Evolutionary conservation across 1,284 basidiomycete genomes (phyloP), one percentile per base, ranked within the genome.

Genomic region (Ustilago crameri): DNA sequence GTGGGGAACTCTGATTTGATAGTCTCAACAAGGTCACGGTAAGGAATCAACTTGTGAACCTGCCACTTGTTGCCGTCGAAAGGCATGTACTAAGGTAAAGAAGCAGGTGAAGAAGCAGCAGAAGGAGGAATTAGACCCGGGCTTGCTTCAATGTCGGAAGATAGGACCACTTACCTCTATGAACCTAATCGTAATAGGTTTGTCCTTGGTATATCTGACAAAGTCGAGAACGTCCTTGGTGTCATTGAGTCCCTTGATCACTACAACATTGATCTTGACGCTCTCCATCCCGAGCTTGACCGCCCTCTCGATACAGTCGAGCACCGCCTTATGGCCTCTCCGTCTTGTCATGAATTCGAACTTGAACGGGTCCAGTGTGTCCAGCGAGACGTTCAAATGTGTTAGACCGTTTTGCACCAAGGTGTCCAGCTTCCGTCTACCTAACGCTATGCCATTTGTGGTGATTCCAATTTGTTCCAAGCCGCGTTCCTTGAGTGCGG

Each of bases 1-100:
- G 51, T 51, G 1, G 69, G 69, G 44, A 71, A 71, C 30, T 63
- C 58, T 42, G 37, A 17, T 20, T 49, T 52, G 17, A 80, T 74
- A 5, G 54, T 66, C 22, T 58, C 37, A 27, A 80, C 58, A 2
- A 80, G 61, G 10, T 72, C 67, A 15, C 50, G 51, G 42, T 79
- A 79, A 0, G 77, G 67, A 0, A 93, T 86, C 88, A 95, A 91
- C 82, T 93, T 93, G 20, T 84, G 84, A 69, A 90, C 89, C 74
- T 91, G 88, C 93, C 93, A 94, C 82, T 90, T 89, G 78, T 94
- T 94, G 48, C 76, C 75, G 78, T 89, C 90, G 81, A 95, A 95
- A 9, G 93, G 93, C 93, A 95, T 94, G 81, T 93, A 94, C 72
- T 78, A 48, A 18, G 20, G 10, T 37, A 17, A n/a, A n/a, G 22